Evolutionary conservation across 257 asterid species (phyloP).

Genomic region (Nyctanthes arbortristis): DNA sequence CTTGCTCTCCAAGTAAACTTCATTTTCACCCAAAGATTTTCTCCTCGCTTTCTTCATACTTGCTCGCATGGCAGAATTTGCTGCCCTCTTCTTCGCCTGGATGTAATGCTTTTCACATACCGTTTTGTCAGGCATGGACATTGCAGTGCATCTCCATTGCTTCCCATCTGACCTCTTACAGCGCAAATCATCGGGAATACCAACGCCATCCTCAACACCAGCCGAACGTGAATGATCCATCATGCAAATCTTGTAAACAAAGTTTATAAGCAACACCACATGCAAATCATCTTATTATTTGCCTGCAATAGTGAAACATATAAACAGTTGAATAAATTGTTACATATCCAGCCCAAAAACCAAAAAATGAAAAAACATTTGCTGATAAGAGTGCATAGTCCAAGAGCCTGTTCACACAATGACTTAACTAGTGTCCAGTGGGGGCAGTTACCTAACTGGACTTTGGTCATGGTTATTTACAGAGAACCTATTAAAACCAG

Average conservation of each 20-base stretch:
- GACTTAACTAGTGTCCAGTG: no score
- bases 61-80: constrained; percentile 96
- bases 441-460: no score
- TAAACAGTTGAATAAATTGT: background rate
- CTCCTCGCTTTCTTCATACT: constrained; percentile 79
- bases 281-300: constrained; percentile 16
- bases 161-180: constrained; percentile 99
- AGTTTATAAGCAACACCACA: constrained; percentile 19
- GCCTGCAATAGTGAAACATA: constrained; percentile 30
- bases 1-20: constrained; percentile 82
- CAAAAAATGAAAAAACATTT: background rate
- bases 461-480: no score
- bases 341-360: background rate
- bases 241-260: constrained; percentile 19
- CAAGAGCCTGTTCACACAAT: no score
- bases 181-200: constrained; percentile 94
- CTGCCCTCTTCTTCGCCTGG: constrained; percentile 99
- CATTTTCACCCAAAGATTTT: constrained; percentile 68
- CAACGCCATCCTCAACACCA: constrained; percentile 76
- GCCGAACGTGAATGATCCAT: constrained; percentile 79
- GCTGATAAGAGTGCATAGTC: background rate
- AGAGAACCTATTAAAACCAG: no score
- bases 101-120: constrained; percentile 98
- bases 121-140: constrained; percentile 99
- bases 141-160: constrained; percentile 99